Conservation (phyloP, 1,284 basidiomycete genomes). For the Tilletiaria anomala region DNA sequence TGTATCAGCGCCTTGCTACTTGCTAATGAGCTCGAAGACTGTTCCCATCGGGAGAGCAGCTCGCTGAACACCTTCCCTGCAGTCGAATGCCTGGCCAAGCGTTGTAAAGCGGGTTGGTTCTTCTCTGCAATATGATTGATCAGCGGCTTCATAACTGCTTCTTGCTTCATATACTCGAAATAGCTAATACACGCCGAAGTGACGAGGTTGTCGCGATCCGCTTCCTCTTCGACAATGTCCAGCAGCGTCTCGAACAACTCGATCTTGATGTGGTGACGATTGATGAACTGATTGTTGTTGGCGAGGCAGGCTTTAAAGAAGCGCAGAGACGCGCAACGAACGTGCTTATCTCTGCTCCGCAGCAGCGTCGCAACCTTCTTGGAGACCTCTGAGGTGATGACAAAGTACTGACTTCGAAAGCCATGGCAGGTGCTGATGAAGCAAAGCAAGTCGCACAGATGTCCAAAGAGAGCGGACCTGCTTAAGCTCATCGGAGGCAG, state of each 20-base stretch:
- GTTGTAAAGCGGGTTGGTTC: no score
- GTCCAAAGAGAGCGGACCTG: slow-evolving; percentile 32
- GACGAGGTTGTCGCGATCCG: slow-evolving; percentile 73
- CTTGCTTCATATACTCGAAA: slow-evolving; percentile 84
- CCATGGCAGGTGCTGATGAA: slow-evolving; percentile 75
- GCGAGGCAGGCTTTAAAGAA: slow-evolving; percentile 76
- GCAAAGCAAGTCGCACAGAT: slow-evolving; percentile 67
- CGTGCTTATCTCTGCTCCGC: slow-evolving; percentile 70
- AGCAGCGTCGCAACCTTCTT: slow-evolving; percentile 42
- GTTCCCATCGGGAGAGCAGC: no score
- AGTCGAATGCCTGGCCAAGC: no score
- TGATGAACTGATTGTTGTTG: slow-evolving; percentile 71
- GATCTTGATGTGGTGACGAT: slow-evolving; percentile 68
- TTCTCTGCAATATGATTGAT: no score
- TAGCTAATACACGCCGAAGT: slow-evolving; percentile 89
- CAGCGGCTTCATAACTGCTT: no score
- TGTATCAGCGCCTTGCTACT: no score
- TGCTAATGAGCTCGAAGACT: no score
- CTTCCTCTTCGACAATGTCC: slow-evolving; percentile 65
- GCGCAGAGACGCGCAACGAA: slow-evolving; percentile 51
- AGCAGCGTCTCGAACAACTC: slow-evolving; percentile 70
- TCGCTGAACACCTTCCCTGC: no score
- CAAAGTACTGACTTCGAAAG: slow-evolving; percentile 68
- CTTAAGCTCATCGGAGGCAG: no score
- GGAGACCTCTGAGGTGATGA: slow-evolving; percentile 46